Base-by-base conservation (phyloP, 2,329 filamentous ascomycete species). In the Chrysoporthe austroafricana region DNA sequence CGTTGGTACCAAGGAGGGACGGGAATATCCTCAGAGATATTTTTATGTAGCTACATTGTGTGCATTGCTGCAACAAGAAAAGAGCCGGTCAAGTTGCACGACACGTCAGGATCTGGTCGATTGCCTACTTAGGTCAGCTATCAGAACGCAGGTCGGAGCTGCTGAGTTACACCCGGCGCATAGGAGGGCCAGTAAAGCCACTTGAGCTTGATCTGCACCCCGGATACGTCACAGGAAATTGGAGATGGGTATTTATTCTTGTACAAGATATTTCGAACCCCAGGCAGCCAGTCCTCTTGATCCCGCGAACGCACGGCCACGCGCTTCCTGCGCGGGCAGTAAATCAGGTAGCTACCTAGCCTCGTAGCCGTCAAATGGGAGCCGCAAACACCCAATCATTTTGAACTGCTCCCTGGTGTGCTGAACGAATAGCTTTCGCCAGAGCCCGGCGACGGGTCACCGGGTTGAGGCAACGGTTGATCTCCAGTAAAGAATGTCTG, bases 401-500 rank as follows among this genome's bases (percentile, higher is more conserved):
- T 67, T n/a, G 65, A 63, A 48, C 66, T 65, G 44, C 63, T 70
- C 18, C 59, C 68, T 16, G 68, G 68, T 21, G 68, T 70, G 54
- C 56, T 65, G 46, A 70, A 70, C 32, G 68, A 61, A 16, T 68
- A 65, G 21, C 68, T 66, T 16, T 70, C 68, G 60, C 68, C 68
- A 54, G 66, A 68, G 14, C 68, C 60, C 32, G 68, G 66, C 1
- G 68, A 70, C 5, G 68, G 68, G 6, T 65, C 63, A 18, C 62
- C 66, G n/a, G 59, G 43, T n/a, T 62, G 62, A 4, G 52, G 5
- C 39, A 39, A 54, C 39, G 39, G 16, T 48, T 44, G 42, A n/a
- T 63, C 64, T 34, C 58, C 54, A 32, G 73, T 81, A 82, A 70
- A 76, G 70, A 86, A 86, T 69, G 87, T 82, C 64, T 84, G 82